phyloP scores from a whole-genome alignment of 208 protist genomes.

The Cochliopodium minus region DNA sequence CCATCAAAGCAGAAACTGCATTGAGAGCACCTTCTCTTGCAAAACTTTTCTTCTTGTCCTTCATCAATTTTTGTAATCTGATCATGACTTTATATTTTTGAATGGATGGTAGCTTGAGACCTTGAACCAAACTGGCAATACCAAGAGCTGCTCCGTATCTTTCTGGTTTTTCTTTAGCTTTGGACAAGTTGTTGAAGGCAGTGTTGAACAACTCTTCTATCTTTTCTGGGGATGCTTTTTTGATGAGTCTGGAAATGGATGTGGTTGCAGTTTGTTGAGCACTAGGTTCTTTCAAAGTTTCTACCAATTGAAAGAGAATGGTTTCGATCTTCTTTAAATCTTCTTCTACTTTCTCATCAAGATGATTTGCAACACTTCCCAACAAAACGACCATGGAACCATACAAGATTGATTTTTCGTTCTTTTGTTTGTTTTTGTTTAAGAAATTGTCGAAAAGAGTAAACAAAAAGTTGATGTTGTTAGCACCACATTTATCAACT shows the following conservation, averaged over 20 bases:
- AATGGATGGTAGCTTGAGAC: no score
- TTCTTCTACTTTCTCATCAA: not conserved
- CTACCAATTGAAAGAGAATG: not conserved
- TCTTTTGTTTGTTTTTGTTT: not conserved
- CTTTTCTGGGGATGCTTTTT: no score
- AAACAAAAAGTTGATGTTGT: not conserved
- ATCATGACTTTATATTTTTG: no score
- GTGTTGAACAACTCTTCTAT: no score
- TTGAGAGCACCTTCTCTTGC: no score
- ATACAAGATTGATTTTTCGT: not conserved
- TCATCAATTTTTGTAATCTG: no score
- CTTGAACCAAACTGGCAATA: not conserved
- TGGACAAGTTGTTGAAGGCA: not conserved
- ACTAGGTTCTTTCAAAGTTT: not conserved
- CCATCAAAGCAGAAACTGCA: not conserved
- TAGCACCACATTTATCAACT: not conserved
- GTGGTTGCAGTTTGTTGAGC: not conserved
- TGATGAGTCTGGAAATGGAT: no score
- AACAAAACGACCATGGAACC: not conserved
- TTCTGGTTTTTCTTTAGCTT: not conserved
- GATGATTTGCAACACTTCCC: not conserved
- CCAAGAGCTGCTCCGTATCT: not conserved
- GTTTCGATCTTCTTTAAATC: not conserved
- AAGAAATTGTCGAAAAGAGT: not conserved
- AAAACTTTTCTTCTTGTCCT: no score